Evolutionary conservation across 2,329 filamentous ascomycete genomes (phyloP), one percentile per base, ranked within the genome.

Genomic region (Neofusicoccum parvum): DNA sequence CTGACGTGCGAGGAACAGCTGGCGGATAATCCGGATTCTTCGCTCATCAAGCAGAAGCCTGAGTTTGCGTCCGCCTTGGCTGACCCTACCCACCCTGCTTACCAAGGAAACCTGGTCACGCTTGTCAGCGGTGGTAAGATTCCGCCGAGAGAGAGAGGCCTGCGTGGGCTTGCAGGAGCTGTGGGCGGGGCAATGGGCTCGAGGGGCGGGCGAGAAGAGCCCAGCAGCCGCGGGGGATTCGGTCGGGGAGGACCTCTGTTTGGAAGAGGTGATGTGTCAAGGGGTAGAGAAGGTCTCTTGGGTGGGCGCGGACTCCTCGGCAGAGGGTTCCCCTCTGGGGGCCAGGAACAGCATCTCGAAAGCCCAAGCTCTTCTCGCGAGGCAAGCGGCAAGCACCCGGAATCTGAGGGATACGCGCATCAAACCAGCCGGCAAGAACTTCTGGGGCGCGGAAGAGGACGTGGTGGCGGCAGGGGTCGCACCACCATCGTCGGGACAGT

Each of bases 41-140:
- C 72, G 1, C 70, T 85, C 1, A 71, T 75, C 14, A 70, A 73
- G 67, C 70, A 67, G 67, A 68, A 74, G 60, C 71, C 74, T 0
- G 71, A 75, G 23, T 85, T 85, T 68, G 73, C 75, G 0, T 84
- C 81, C 4, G 77, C 82, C 23, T 84, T 81, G 68, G 79, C 80
- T 7, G 83, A 87, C 67, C 84, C 84, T 0, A 83, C 80, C 66
- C 80, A 86, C 67, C 78, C 83, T 0, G 82, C 80, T 37, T 83
- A 80, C 68, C 83, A 77, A 34, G 84, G 84, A 2, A 80, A 78
- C 6, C 71, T 85, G 9, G 69, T 85, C 3, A 76, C 79, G 0
- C 70, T 86, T 2, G 67, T 85, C 1, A 83, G 79, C 0, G 84
- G 83, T 1, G 83, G 83, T 0, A 70, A 73, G 5, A 49, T 82